Percentiles rank a stretch among this genome's conserved stretches.
Conservation (phyloP, 768 basidiomycete genomes). For the Coprinopsis sp. region DNA sequence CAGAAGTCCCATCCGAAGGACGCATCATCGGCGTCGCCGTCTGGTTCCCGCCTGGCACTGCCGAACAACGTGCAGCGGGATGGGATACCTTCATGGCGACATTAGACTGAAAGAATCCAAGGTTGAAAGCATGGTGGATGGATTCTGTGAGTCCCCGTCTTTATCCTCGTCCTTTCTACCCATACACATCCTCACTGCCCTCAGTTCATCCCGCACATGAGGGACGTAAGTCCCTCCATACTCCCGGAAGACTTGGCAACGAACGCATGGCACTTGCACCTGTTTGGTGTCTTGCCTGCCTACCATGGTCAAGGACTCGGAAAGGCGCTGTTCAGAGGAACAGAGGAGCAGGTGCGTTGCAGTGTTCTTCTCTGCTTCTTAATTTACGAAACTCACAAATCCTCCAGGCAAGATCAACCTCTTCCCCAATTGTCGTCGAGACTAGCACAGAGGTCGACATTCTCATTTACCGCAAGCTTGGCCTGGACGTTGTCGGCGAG, state of each 20-base stretch:
- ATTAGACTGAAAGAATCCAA: constrained; percentile 7
- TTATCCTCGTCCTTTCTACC: background rate
- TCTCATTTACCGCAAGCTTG: too few species aligned
- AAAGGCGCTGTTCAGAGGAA: constrained; percentile 20
- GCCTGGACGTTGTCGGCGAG: too few species aligned
- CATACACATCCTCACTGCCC: background rate
- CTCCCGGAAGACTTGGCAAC: constrained; percentile 18
- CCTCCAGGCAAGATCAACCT: too few species aligned
- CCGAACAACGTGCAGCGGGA: constrained; percentile 24
- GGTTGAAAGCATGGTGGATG: constrained; percentile 24
- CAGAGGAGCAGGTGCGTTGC: constrained; percentile 20
- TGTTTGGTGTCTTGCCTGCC: constrained; percentile 24
- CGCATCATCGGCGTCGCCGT: constrained; percentile 27
- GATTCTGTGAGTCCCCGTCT: constrained; percentile 18
- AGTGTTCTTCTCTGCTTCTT: constrained; percentile 1
- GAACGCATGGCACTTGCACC: constrained; percentile 24
- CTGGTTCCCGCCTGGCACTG: constrained; percentile 29
- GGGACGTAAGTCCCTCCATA: constrained; percentile 11
- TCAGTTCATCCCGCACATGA: constrained; percentile 21
- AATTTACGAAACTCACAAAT: background rate
- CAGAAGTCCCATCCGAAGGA: too few species aligned
- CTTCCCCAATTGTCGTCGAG: too few species aligned
- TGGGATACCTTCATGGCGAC: constrained; percentile 23
- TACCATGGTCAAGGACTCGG: constrained; percentile 29
- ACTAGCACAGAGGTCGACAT: too few species aligned